Conservation (phyloP, 2,329 filamentous ascomycete genomes). For the Elsinoe ampelina region DNA sequence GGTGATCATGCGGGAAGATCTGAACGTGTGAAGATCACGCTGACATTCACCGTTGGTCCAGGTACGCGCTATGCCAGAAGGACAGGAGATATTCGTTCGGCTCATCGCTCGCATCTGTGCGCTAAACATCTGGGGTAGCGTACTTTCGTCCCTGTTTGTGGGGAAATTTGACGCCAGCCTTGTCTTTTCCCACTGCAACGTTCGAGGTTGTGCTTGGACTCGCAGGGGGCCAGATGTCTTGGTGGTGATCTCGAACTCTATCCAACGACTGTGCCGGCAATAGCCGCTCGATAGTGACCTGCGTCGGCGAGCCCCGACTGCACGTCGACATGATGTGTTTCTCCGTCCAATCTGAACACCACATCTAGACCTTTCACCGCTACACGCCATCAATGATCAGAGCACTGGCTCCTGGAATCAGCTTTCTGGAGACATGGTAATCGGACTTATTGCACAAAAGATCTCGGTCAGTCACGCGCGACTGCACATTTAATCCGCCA, state of each 20-base stretch:
- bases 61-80: slow-evolving; percentile 1
- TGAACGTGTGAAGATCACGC: slow-evolving; percentile 10
- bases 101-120: neutral
- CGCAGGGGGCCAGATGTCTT: slow-evolving; percentile 5
- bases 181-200: neutral
- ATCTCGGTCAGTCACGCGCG: neutral
- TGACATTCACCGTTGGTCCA: slow-evolving; percentile 1
- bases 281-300: neutral
- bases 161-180: slow-evolving; percentile 6
- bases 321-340: neutral
- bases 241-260: slow-evolving; percentile 4
- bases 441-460: neutral
- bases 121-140: neutral
- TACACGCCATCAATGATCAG: neutral
- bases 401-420: neutral
- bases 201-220: neutral
- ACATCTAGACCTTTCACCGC: neutral
- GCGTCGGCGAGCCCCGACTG: neutral
- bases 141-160: neutral
- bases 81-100: neutral
- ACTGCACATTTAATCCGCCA: neutral
- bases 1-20: slow-evolving; percentile 9
- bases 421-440: neutral
- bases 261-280: slow-evolving; percentile 2
- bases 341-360: neutral